Percentiles rank a stretch among this genome's conserved stretches.
Evolutionary conservation across 1,139 yeast genomes (phyloP).

Genomic region (Hyphopichia khmerensis): DNA sequence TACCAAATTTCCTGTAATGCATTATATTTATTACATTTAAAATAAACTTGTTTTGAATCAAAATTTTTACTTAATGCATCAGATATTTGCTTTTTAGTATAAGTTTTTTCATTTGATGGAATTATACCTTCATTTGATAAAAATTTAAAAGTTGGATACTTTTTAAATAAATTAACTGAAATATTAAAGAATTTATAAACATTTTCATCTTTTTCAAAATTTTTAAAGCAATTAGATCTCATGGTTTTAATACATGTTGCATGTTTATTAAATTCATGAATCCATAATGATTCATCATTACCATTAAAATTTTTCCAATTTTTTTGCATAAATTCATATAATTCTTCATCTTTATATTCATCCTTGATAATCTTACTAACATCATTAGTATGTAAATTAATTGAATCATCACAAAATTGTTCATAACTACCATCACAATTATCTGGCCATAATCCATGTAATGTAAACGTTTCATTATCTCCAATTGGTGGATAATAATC

Average conservation of each 20-base stretch:
- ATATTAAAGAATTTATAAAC: conserved; percentile 77
- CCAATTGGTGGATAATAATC: conserved; percentile 85
- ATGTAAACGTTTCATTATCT: conserved; percentile 72
- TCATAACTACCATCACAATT: conserved; percentile 44
- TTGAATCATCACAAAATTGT: conserved; percentile 65
- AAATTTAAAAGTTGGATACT: conserved; percentile 71
- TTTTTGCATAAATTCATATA: conserved; percentile 56
- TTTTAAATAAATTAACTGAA: conserved; percentile 61
- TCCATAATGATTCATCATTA: conserved; percentile 76
- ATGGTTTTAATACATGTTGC: conserved; percentile 89
- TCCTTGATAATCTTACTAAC: conserved; percentile 53
- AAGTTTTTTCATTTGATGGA: conserved; percentile 62
- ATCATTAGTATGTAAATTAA: conserved; percentile 44
- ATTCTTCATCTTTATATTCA: conserved; percentile 46
- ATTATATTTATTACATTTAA: conserved; percentile 66
- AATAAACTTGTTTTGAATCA: conserved; percentile 59
- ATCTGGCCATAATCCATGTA: conserved; percentile 54
- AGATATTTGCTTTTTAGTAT: conserved; percentile 62
- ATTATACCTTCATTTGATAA: conserved; percentile 64
- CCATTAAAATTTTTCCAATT: conserved; percentile 83
- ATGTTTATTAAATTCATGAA: conserved; percentile 93
- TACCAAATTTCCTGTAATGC: conserved; percentile 91
- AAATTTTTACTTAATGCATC: conserved; percentile 61
- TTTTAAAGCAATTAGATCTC: conserved; percentile 63
- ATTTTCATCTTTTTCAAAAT: conserved; percentile 42